Percentiles rank a stretch among this genome's conserved stretches.
These are phyloP conservation scores for Penicillium mononematosum DNA, from an alignment of 495 filamentous ascomycete species.

Conservation along the genomic window DNA sequence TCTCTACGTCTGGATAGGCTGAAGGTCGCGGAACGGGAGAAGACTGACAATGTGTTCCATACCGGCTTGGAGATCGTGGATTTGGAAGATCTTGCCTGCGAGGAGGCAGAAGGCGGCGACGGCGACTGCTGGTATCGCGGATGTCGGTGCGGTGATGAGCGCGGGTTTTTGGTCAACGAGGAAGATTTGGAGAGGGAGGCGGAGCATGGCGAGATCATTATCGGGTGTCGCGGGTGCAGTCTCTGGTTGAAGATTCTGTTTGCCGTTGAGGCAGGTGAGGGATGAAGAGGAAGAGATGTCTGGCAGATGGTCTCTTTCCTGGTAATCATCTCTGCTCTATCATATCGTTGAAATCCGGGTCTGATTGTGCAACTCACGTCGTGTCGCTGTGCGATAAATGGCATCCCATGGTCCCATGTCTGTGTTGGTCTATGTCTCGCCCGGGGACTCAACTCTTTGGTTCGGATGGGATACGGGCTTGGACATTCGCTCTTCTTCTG, in stretches of 20 bases:
- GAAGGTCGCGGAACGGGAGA: constrained; percentile 27
- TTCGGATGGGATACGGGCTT: background rate
- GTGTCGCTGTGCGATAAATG: background rate
- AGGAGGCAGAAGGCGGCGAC: constrained; percentile 36
- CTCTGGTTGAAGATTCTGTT: constrained; percentile 76
- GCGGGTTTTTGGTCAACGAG: constrained; percentile 69
- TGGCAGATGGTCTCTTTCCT: constrained; percentile 5
- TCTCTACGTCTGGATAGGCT: constrained; percentile 42
- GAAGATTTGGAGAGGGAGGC: constrained; percentile 64
- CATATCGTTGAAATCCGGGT: background rate
- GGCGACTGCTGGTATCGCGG: constrained; percentile 58
- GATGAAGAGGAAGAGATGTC: constrained; percentile 25
- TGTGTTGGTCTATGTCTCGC: background rate
- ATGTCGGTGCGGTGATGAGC: constrained; percentile 79
- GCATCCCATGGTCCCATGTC: background rate
- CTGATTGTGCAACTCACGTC: background rate
- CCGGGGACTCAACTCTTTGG: background rate
- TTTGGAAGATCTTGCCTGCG: constrained; percentile 69
- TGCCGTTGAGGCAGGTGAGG: constrained; percentile 60
- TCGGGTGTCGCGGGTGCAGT: constrained; percentile 79
- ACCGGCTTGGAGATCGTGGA: constrained; percentile 79
- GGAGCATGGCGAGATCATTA: constrained; percentile 65
- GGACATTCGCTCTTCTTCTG: background rate
- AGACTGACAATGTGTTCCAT: constrained; percentile 47
- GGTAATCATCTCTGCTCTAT: background rate